Evolutionary conservation across 495 filamentous ascomycete species (phyloP), one percentile per base, ranked within the genome.

Genomic region (Cercophora sp.): DNA sequence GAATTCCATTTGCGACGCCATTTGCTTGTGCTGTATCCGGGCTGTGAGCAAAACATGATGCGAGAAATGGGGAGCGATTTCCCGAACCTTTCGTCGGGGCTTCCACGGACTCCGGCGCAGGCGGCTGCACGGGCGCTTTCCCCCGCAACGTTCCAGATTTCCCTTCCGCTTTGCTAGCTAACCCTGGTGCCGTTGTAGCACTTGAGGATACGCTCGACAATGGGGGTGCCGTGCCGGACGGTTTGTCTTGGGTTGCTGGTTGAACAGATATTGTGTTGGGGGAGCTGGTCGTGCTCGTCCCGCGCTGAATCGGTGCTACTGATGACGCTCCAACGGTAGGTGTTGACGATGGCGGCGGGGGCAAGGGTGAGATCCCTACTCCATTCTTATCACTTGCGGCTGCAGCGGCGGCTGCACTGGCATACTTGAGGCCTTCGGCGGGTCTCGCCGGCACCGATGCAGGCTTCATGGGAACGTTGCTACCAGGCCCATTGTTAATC

Each of bases 301-400:
- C 71, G 16, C 55, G 52, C 19, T 69, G 64, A 2, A 13, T 32
- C 29, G 13, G 13, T 6, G 60, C 59, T 13, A 72, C 64, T 16
- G 80, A 77, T n/a, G 74, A 71, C 48, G 76, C 74, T 40, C 70
- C 71, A 15, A 64, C 52, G 31, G 54, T 61, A 8, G 60, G 36
- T 36, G 70, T 63, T 19, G 70, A 60, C 24, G 76, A 71, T n/a
- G 88, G 89, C 62, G 91, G 91, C 39, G 91, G 91, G 20, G 91
- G 91, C 51, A 96, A 75, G 15, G 91, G 91, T 23, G 89, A 83
- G 57, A 96, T 96, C n/a, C 91, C 91, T 8, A 96, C 86, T 36
- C 91, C 92, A 70, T 95, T 90, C 61, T 91, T 94, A 65, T 96
- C 91, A 67, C 85, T 93, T 41, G 93, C 89, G 8, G 94, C 94